Percentiles rank a stretch among this genome's conserved stretches.
These are phyloP conservation scores for Acorus calamus DNA, from an alignment of 106 monocot species.

Conservation along the genomic window DNA sequence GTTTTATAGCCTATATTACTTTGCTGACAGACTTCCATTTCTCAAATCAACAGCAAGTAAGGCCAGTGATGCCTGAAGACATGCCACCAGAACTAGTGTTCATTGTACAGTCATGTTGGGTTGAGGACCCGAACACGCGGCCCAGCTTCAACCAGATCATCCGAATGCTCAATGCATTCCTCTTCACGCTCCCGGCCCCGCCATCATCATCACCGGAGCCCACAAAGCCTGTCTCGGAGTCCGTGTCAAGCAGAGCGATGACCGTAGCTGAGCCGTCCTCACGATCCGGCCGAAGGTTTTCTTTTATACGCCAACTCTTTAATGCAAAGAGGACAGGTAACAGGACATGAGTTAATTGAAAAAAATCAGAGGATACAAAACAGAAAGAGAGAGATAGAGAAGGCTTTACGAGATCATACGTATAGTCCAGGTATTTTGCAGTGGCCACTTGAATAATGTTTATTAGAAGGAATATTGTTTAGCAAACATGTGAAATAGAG, in stretches of 20 bases:
- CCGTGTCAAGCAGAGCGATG: slow-evolving; percentile 12
- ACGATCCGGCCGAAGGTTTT: slow-evolving; percentile 51
- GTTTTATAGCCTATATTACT: not conserved
- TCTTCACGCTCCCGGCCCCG: slow-evolving; percentile 23
- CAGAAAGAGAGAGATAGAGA: no score
- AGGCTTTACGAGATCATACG: no score
- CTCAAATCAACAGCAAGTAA: slow-evolving; percentile 38
- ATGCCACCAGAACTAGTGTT: slow-evolving; percentile 66
- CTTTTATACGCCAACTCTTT: slow-evolving; percentile 47
- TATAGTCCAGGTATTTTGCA: no score
- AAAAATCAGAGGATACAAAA: no score
- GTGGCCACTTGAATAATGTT: no score
- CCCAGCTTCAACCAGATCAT: slow-evolving; percentile 87
- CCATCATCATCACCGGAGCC: slow-evolving; percentile 29
- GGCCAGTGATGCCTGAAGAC: slow-evolving; percentile 57
- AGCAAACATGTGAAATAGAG: no score
- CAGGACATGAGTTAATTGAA: slow-evolving; percentile 11
- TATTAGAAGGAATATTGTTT: no score
- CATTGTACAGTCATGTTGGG: slow-evolving; percentile 87
- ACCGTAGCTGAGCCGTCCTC: slow-evolving; percentile 26
- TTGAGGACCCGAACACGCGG: slow-evolving; percentile 64
- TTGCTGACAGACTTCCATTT: not conserved
- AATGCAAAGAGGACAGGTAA: slow-evolving; percentile 28
- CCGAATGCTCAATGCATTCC: slow-evolving; percentile 64
- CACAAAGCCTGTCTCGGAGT: slow-evolving; percentile 13